Conservation (phyloP, 257 asterid species). For the Solanum bulbocastanum region DNA sequence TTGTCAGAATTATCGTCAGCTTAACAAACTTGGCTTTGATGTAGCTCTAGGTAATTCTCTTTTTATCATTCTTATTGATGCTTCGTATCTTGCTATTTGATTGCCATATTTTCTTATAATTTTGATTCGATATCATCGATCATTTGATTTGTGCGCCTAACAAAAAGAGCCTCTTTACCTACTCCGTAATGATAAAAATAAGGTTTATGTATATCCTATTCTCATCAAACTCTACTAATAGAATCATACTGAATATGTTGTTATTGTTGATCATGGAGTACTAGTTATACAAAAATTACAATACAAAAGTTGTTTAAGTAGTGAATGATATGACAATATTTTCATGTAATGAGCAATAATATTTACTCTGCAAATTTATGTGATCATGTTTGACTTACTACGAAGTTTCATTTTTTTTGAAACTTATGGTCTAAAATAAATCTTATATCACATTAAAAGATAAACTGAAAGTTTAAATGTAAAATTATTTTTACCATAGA, state of each 20-base stretch:
- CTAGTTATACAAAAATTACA: neutral
- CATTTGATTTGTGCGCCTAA: neutral
- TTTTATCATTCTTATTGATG: neutral
- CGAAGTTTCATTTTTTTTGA: neutral
- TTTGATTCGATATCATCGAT: neutral
- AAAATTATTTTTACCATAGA: neutral
- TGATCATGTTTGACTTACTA: neutral
- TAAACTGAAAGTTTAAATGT: neutral
- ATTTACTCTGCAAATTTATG: neutral
- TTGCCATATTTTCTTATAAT: neutral
- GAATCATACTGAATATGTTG: neutral
- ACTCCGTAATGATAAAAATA: too few species aligned
- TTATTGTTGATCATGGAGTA: neutral
- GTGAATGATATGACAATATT: neutral
- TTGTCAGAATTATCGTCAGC: constrained; percentile 16
- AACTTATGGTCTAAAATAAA: neutral
- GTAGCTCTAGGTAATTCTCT: constrained; percentile 6
- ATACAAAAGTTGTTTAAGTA: neutral
- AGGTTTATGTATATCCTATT: too few species aligned
- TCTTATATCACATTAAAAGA: neutral
- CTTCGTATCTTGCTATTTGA: neutral
- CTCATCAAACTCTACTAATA: neutral
- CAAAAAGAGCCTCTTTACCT: too few species aligned
- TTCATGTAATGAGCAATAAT: neutral
- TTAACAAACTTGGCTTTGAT: constrained; percentile 2